phyloP scores from a whole-genome alignment of 306 rosid genomes.

The Cercis canadensis region DNA sequence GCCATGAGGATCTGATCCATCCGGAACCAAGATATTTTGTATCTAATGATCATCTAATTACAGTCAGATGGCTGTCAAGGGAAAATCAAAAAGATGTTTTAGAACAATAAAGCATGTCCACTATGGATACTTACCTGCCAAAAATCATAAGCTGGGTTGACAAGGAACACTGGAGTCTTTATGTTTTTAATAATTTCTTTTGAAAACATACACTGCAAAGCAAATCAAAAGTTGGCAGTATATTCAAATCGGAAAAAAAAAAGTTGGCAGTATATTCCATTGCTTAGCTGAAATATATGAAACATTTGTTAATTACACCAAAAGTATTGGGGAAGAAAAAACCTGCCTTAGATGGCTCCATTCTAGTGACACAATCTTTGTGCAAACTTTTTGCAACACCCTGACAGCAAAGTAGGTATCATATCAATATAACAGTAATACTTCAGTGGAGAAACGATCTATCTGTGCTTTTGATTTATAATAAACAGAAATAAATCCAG shows the following conservation, averaged over 20 bases:
- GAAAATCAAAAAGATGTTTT: conserved; percentile 2
- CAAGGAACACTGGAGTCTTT: conserved; percentile 81
- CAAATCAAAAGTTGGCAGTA: conserved; percentile 27
- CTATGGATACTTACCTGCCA: conserved; percentile 80
- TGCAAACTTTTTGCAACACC: conserved; percentile 71
- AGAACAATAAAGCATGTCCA: conserved; percentile 35
- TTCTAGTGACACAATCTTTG: conserved; percentile 67
- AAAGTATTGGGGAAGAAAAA: conserved; percentile 38
- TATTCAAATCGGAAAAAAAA: neutral
- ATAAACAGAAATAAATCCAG: neutral
- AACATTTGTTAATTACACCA: conserved; percentile 15
- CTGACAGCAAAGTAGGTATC: conserved; percentile 49
- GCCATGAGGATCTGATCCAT: conserved; percentile 64
- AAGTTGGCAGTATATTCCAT: no score
- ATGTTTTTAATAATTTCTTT: conserved; percentile 65
- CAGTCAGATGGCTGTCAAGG: conserved; percentile 37
- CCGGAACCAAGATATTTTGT: conserved; percentile 85
- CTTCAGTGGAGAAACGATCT: neutral
- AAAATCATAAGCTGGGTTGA: conserved; percentile 89
- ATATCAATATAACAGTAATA: conserved; percentile 13
- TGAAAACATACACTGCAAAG: conserved; percentile 86
- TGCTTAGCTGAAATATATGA: conserved; percentile 28
- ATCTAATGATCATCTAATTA: conserved; percentile 59
- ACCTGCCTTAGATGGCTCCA: conserved; percentile 75
- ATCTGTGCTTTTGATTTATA: conserved; percentile 6